phyloP scores from a whole-genome alignment of 768 basidiomycete genomes.

The Asterophora parasitica region DNA sequence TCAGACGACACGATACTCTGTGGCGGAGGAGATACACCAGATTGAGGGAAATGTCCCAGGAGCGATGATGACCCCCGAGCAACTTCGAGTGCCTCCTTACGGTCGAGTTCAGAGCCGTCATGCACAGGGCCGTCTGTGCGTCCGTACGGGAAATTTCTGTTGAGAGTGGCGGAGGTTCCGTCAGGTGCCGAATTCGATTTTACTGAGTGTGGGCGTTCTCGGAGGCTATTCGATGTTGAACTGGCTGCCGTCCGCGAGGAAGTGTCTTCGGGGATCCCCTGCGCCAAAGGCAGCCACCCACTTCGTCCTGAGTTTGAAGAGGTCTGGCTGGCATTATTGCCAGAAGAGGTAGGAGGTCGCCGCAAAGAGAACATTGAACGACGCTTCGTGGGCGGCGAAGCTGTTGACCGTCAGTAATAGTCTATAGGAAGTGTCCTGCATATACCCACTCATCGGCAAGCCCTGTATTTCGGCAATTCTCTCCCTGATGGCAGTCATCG shows the following conservation, averaged over 20 bases:
- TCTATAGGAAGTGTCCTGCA: neutral
- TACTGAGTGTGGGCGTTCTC: neutral
- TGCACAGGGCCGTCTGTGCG: neutral
- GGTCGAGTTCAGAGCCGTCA: neutral
- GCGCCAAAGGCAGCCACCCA: neutral
- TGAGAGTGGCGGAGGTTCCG: neutral
- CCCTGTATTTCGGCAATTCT: conserved; percentile 21
- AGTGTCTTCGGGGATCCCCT: neutral
- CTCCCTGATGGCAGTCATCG: conserved; percentile 29
- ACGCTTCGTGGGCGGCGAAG: neutral
- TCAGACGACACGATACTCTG: conserved; percentile 1
- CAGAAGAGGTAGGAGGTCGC: conserved; percentile 17
- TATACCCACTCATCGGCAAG: neutral
- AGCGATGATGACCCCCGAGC: conserved; percentile 11
- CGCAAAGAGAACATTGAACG: conserved; percentile 15
- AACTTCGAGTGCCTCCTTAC: conserved; percentile 3
- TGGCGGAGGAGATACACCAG: neutral
- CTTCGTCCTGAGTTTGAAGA: conserved; percentile 1
- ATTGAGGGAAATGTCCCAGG: neutral
- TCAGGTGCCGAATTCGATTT: neutral
- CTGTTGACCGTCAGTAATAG: neutral
- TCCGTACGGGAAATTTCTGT: neutral
- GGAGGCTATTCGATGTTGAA: neutral
- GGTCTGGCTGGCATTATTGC: conserved; percentile 10
- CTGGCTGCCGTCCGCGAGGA: neutral